Base-by-base conservation (phyloP, 2,329 filamentous ascomycete species). In the Colletotrichum viniferum region DNA sequence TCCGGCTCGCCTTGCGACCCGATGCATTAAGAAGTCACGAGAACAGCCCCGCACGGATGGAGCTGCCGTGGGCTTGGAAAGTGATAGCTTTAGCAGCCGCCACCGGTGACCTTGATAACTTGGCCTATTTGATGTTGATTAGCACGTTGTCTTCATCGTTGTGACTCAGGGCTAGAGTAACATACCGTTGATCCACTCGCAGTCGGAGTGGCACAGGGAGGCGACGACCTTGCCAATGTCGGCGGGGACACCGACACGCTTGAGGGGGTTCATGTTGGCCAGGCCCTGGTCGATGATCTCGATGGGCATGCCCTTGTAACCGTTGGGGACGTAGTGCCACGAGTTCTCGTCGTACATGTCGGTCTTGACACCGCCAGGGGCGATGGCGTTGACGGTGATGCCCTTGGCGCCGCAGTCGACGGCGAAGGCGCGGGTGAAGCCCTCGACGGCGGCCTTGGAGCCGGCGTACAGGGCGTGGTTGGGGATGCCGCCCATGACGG, bases 271-370 rank as follows among this genome's bases (percentile, higher is more conserved):
- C 77, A 90, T 86, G 75, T 86, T 87, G 63, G 88, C 87, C 76
- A 92, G 86, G 24, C 90, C 88, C 66, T 84, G 80, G 81, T 91
- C 89, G 78, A 92, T 92, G 69, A 85, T 86, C 66, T 89, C 87
- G 77, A 85, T 87, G 67, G 82, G 83, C 88, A 89, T 88, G 77
- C 86, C 86, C 79, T 88, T 86, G 79, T 86, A 85, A 70, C 88
- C 90, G 74, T 89, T 89, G 14, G 91, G 90, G 24, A 90, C 90
- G 82, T 92, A 92, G 81, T 91, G 90, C 91, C 91, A 93, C 28
- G 91, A 89, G 83, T 93, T 93, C 83, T 91, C 89, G 76, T 92
- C 88, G 86, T 93, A 95, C 94, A 95, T 95, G 83, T 95, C 94
- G 58, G 89, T 92, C 89, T 94, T 93, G 86, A 94, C 92, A 60